Conservation (phyloP, 257 asterid species). For the Solanum pinnatisectum region DNA sequence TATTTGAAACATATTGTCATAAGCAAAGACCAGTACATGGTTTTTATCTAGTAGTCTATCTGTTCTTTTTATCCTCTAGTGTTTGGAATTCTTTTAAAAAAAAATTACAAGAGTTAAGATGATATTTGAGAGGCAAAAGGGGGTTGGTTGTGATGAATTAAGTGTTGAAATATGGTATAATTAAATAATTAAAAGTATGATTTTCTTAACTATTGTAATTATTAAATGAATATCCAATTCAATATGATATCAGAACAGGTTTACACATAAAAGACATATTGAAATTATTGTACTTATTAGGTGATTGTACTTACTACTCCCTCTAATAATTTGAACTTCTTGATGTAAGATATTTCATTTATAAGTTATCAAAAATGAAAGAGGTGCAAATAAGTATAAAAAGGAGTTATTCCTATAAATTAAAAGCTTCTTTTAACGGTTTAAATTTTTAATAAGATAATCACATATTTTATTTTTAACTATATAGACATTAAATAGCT, state of each 20-base stretch:
- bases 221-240: neutral
- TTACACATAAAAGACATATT: neutral
- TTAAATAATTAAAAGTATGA: neutral
- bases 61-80: neutral
- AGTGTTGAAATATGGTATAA: neutral
- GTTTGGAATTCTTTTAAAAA: neutral
- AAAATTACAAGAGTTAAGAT: neutral
- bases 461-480: neutral
- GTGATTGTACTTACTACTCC: neutral
- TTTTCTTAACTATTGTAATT: neutral
- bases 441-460: neutral
- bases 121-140: neutral
- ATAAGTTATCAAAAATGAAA: neutral
- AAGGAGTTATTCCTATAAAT: neutral
- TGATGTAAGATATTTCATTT: neutral
- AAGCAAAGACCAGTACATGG: neutral
- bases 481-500: neutral
- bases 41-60: neutral
- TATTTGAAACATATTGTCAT: neutral
- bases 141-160: neutral
- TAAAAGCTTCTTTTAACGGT: neutral
- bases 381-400: neutral
- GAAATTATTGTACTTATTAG: neutral
- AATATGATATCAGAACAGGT: neutral
- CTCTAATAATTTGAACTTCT: neutral